Evolutionary conservation across 106 monocot species (phyloP).

Genomic region (Hemerocallis citrina): DNA sequence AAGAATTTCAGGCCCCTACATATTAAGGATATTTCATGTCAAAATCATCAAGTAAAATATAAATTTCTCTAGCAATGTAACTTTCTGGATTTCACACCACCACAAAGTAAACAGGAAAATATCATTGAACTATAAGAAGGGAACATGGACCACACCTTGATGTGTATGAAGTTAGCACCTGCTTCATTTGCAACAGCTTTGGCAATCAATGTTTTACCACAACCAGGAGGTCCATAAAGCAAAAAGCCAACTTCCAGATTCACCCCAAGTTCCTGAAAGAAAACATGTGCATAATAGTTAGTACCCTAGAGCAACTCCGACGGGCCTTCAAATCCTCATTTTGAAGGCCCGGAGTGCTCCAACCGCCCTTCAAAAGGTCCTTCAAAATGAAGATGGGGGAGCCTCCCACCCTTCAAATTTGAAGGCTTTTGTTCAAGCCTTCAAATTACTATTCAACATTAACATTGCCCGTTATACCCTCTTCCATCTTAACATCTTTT

Average conservation of each 20-base stretch:
- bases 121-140: background rate
- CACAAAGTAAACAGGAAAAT: too few species aligned
- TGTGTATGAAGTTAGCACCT: slow-evolving; percentile 91
- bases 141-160: slow-evolving; percentile 44
- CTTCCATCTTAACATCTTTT: too few species aligned
- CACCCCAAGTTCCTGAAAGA: slow-evolving; percentile 57
- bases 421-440: too few species aligned
- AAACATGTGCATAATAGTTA: too few species aligned
- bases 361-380: too few species aligned
- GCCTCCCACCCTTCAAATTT: too few species aligned
- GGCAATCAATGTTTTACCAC: slow-evolving; percentile 97
- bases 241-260: slow-evolving; percentile 72
- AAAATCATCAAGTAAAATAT: background rate
- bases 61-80: background rate
- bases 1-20: slow-evolving; percentile 81
- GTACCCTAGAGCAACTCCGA: too few species aligned
- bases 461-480: too few species aligned
- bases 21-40: background rate
- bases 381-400: too few species aligned
- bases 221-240: slow-evolving; percentile 92
- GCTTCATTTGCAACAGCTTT: slow-evolving; percentile 93
- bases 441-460: too few species aligned
- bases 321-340: too few species aligned
- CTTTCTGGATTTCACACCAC: background rate
- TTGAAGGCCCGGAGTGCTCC: too few species aligned